A percentile compares a stretch with the other conserved stretches of the same genome.
phyloP scores from a whole-genome alignment of 164 flowering plant genomes.

The Nymphaea thermarum region DNA sequence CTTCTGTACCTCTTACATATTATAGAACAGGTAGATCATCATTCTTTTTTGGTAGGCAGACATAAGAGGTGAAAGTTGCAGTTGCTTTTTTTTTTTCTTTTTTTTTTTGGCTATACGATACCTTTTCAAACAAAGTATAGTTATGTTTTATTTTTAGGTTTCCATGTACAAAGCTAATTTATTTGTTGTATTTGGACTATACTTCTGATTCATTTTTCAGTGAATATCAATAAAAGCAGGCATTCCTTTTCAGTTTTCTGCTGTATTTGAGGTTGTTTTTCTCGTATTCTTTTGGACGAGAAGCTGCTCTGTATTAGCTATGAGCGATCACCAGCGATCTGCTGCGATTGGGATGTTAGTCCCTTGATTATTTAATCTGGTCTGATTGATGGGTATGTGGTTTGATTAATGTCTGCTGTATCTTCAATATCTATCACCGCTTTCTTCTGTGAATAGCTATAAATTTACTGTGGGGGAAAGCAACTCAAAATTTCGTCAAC shows the following conservation, averaged over 20 bases:
- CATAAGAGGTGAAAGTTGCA: background rate
- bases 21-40: no score
- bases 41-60: no score
- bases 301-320: background rate
- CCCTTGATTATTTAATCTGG: no score
- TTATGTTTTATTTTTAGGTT: background rate
- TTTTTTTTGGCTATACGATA: background rate
- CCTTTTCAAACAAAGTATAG: background rate
- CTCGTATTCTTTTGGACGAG: background rate
- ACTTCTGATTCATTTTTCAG: background rate
- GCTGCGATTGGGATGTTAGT: background rate
- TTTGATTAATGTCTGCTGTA: background rate
- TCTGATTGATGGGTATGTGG: background rate
- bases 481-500: no score
- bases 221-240: background rate
- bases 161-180: no score
- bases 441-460: no score
- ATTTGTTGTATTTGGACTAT: background rate
- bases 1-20: no score
- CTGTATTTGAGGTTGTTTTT: background rate
- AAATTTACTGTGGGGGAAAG: no score
- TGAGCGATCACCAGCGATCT: background rate
- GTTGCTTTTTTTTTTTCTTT: background rate
- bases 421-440: background rate
- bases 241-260: background rate